These are phyloP conservation scores for Fraxinus dipetala DNA, from an alignment of 305 asterid species.

Conservation along the genomic window DNA sequence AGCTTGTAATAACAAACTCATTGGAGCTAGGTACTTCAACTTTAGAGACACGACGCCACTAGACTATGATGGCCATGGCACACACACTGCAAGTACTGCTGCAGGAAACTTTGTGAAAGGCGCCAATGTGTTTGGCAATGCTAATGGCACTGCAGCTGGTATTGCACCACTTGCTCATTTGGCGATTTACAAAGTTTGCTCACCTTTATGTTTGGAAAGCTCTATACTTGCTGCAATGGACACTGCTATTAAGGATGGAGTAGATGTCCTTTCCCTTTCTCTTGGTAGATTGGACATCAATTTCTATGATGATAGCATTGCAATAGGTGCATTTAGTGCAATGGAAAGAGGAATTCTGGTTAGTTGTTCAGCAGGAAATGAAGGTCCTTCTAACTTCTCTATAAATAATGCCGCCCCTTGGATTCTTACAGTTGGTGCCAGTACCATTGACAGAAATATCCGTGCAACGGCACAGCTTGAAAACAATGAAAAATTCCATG, in stretches of 20 bases:
- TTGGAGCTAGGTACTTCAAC: slow-evolving; percentile 8
- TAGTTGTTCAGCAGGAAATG: slow-evolving; percentile 37
- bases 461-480: slow-evolving; percentile 28
- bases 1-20: slow-evolving; percentile 20
- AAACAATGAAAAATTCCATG: slow-evolving; percentile 22
- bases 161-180: slow-evolving; percentile 26
- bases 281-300: slow-evolving; percentile 21
- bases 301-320: slow-evolving; percentile 26
- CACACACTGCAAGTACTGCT: slow-evolving; percentile 21
- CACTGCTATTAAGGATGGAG: slow-evolving; percentile 16
- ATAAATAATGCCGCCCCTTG: slow-evolving; percentile 41
- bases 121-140: not conserved
- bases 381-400: slow-evolving; percentile 21
- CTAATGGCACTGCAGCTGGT: slow-evolving; percentile 23
- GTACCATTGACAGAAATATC: slow-evolving; percentile 33
- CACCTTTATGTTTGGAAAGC: not conserved
- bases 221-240: slow-evolving; percentile 39
- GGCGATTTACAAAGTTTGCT: slow-evolving; percentile 27
- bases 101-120: slow-evolving; percentile 22
- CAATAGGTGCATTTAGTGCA: slow-evolving; percentile 36
- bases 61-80: slow-evolving; percentile 18
- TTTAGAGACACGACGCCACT: not conserved
- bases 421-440: slow-evolving; percentile 44
- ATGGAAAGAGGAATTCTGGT: slow-evolving; percentile 35
- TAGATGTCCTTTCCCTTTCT: slow-evolving; percentile 29